Base-by-base conservation (phyloP, 2,329 filamentous ascomycete genomes). In the Aschersonia sp. region DNA sequence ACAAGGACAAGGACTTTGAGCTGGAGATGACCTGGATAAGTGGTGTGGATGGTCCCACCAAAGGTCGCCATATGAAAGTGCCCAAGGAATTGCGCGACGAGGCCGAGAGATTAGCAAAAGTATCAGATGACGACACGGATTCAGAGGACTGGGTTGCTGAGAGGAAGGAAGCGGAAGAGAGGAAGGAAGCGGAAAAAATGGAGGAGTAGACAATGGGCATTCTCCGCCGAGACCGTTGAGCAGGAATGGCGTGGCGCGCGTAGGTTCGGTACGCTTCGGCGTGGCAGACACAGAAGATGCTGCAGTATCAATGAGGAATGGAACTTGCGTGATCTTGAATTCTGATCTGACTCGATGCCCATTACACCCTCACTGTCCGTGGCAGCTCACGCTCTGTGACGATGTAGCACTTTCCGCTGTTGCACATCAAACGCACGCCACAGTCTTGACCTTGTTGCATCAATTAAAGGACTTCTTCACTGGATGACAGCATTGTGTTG, bases 1-100 rank as follows among this genome's bases (percentile, higher is more conserved):
- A 91, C 75, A 97, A 97, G 73, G 92, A 97, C 71, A 98, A 98
- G 75, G 92, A 97, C 55, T 98, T 97, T 61, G 92, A 98, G 79
- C 75, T 98, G 51, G 92, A 98, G 73, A 94, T 98, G 89, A 94
- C 87, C 51, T 98, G 92, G 92, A 86, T 97, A 65, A 96, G 89
- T 67, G 79, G 77, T 47, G 68, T 81, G 45, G 79, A 85, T 55
- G 91, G 89, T 4, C 89, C 89, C 38, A 97, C 89, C 53, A 91
- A 94, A 72, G 92, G 92, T 53, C 80, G 83, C 59, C 92, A 98
- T 63, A 77, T 91, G 67, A 88, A 94, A 68, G 92, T 98, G 50
- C 92, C 92, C 49, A 89, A 87, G 73, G 85, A 89, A 55, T 68
- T 98, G 58, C 73, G 83, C 50, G 89, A 95, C 64, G 91, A 97